Percentiles rank a stretch among this genome's conserved stretches.
phyloP scores from a whole-genome alignment of 179 eudicot species.

The Silene vulgaris region DNA sequence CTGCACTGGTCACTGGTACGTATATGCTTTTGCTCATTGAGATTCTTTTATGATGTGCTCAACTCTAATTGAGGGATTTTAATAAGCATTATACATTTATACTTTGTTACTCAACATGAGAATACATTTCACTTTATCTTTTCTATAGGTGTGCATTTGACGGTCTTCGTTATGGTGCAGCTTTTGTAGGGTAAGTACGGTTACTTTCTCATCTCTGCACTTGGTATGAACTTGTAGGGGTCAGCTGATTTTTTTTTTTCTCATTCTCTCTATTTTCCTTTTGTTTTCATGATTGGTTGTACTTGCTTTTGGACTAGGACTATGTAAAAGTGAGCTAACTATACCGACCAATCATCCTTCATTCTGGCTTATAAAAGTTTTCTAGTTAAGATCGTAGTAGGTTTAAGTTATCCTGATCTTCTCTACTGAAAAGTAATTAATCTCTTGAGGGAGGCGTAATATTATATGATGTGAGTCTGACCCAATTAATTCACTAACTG shows the following conservation, averaged over 20 bases:
- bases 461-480: background rate
- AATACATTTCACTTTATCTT: background rate
- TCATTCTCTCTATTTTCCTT: background rate
- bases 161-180: slow-evolving; percentile 90
- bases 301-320: background rate
- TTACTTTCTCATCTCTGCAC: background rate
- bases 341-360: background rate
- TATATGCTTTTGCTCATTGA: slow-evolving; percentile 10
- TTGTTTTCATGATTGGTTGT: background rate
- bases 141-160: slow-evolving; percentile 89
- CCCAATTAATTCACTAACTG: background rate
- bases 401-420: background rate
- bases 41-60: background rate
- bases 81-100: background rate
- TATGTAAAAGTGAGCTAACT: background rate
- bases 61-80: background rate
- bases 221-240: slow-evolving; percentile 7
- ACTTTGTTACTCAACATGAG: background rate
- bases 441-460: too few species aligned
- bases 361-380: slow-evolving; percentile 3
- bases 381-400: slow-evolving; percentile 2
- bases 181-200: slow-evolving; percentile 76
- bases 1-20: slow-evolving; percentile 88
- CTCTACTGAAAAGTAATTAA: background rate
- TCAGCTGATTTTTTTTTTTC: background rate